These are phyloP conservation scores for Chrysanthemum makinoi DNA, from an alignment of 129 eudicot genomes.

Conservation along the genomic window DNA sequence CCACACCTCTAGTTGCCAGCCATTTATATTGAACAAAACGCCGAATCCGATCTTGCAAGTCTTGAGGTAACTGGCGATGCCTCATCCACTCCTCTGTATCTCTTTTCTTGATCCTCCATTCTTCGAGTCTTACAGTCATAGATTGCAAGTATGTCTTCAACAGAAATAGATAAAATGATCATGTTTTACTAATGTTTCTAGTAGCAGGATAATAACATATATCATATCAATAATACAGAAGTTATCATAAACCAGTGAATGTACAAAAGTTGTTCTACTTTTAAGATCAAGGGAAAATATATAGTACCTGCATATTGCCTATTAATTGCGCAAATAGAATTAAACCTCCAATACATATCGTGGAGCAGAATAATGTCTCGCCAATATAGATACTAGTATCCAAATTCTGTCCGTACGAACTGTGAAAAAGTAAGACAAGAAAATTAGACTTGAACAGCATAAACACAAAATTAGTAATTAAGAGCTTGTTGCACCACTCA, in stretches of 20 bases:
- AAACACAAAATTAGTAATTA: neutral
- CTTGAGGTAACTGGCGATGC: conserved; percentile 81
- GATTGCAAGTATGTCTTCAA: conserved; percentile 81
- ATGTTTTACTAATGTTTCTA: no score
- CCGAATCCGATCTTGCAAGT: conserved; percentile 75
- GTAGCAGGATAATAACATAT: neutral
- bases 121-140: conserved; percentile 81
- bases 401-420: conserved; percentile 89
- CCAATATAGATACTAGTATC: conserved; percentile 74
- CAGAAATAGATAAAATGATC: neutral
- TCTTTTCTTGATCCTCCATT: conserved; percentile 83
- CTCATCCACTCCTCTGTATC: conserved; percentile 99
- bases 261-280: neutral
- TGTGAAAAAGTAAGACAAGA: conserved; percentile 30
- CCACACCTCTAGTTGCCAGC: conserved; percentile 92
- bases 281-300: neutral
- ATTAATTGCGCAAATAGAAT: conserved; percentile 77
- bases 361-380: conserved; percentile 67
- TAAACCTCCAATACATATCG: conserved; percentile 65
- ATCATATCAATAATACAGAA: neutral
- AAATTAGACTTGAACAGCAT: neutral
- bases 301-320: conserved; percentile 90
- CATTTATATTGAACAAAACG: conserved; percentile 81
- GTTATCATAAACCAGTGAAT: neutral
- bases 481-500: conserved; percentile 7